Conservation (phyloP, 2,329 filamentous ascomycete genomes). For the Bipolaris sorokiniana region DNA sequence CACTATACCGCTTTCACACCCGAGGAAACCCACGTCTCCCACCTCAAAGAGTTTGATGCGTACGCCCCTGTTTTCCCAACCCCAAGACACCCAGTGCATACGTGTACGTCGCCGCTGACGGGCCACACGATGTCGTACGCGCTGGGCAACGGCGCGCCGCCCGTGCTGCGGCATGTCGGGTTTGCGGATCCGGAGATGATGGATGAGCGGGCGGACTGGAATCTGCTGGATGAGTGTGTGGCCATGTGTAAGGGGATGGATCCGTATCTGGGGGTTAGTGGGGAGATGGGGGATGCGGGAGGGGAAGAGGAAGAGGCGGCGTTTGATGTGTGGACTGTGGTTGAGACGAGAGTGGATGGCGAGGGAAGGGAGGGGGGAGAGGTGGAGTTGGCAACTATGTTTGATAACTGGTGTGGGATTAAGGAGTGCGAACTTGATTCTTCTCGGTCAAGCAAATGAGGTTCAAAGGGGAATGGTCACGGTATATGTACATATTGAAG, state of each 20-base stretch:
- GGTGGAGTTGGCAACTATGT: constrained; percentile 10
- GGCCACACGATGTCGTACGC: constrained; percentile 8
- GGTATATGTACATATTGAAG: too few species aligned
- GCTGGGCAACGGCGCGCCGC: constrained; percentile 23
- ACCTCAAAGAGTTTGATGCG: constrained; percentile 9
- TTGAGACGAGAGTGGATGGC: not conserved
- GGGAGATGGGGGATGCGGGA: not conserved
- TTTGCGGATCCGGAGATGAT: constrained; percentile 19
- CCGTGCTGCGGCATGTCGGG: constrained; percentile 16
- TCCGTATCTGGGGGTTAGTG: constrained; percentile 19
- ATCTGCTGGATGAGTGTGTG: constrained; percentile 29
- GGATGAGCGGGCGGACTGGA: not conserved
- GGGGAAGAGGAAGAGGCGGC: not conserved
- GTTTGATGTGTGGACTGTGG: constrained; percentile 30
- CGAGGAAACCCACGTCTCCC: not conserved
- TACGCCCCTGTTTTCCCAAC: not conserved
- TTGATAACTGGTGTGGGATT: constrained; percentile 1
- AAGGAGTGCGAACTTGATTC: not conserved
- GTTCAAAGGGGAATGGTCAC: too few species aligned
- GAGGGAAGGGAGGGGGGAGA: not conserved
- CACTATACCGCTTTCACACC: not conserved
- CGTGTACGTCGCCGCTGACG: not conserved
- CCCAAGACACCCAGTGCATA: not conserved
- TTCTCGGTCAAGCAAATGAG: not conserved
- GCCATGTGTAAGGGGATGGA: constrained; percentile 15